Base-by-base conservation (phyloP, 257 asterid species). In the Linderniella brevidens region DNA sequence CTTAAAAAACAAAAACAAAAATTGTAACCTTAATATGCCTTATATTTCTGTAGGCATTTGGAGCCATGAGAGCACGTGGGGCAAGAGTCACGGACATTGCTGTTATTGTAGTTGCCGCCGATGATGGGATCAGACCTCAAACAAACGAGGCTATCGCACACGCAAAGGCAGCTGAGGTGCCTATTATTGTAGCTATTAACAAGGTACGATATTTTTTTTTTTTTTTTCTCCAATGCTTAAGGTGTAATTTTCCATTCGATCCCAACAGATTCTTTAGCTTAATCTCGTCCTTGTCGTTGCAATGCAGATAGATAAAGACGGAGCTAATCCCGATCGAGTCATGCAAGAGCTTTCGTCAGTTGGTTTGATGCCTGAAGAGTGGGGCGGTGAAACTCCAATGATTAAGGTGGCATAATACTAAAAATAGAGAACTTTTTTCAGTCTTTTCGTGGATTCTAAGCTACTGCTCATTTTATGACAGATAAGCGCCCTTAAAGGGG, bases 21-120 rank as follows among this genome's bases (percentile, higher is more conserved):
- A n/a, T n/a, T n/a, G 32, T 25, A 25, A 25, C 32, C 32, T 25
- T 25, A 25, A 25, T 25, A 25, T 25, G 3, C 6, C 4, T 25
- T 25, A 6, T 25, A 25, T 32, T 46, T 49, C 13, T 29, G 4
- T 52, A 90, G 99, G 99, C 99, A 50, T 90, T 90, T 70, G 96
- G 96, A 59, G 96, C 96, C 45, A 90, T 90, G 96, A 73, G 99
- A 72, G 99, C 99, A 46, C 99, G 96, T 51, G 96, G 99, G 62
- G 93, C 99, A 13, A 77, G 96, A 66, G 99, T 90, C 48, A 90
- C 99, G 11, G 99, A 90, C 53, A 90, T 90, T 60, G 99, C 83
- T 56, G 69, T 90, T 52, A 79, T 90, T 45, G 99, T 90, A 49
- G 99, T 90, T 52, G 99, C 99, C 50, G 99, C 96, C 50, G 99